These are phyloP conservation scores for Wallacemonas collosoma DNA, from an alignment of 208 protist genomes.

Conservation along the genomic window DNA sequence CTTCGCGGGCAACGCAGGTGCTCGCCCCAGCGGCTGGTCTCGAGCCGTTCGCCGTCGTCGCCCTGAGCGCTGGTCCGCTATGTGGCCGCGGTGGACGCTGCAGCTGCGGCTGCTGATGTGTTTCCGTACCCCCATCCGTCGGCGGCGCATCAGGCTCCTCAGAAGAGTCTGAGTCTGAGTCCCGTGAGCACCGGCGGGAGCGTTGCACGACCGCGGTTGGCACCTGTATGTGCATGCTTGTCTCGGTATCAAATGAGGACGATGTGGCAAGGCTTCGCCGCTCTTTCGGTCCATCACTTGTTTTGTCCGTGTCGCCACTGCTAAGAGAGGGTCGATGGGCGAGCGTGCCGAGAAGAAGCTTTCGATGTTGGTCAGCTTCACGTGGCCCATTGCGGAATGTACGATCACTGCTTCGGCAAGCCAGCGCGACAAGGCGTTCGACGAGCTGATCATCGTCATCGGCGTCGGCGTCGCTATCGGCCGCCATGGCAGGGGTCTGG, in stretches of 20 bases:
- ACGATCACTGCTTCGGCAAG: neutral
- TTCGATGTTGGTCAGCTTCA: neutral
- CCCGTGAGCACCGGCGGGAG: conserved; percentile 5
- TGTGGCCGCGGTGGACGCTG: too few relatives aligned
- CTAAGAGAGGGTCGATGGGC: neutral
- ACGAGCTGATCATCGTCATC: conserved; percentile 38
- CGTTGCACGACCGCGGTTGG: conserved; percentile 4
- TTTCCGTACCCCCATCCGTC: neutral
- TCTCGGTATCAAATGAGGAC: conserved; percentile 5
- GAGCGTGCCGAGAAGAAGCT: neutral
- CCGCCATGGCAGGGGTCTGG: neutral
- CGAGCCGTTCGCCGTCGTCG: neutral
- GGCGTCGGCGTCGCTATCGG: conserved; percentile 23
- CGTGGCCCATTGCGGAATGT: too few relatives aligned
- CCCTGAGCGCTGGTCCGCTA: neutral
- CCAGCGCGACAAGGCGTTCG: conserved; percentile 6
- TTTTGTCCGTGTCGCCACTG: neutral
- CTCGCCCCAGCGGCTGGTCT: neutral
- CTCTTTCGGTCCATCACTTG: neutral
- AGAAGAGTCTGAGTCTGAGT: conserved; percentile 10
- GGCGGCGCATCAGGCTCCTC: neutral
- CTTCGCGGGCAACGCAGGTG: conserved; percentile 4
- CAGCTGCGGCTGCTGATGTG: neutral
- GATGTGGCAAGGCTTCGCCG: neutral
- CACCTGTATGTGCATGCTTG: neutral